Percentiles rank a stretch among this genome's conserved stretches.
These are phyloP conservation scores for Calocybe cyanea DNA, from an alignment of 768 basidiomycete genomes.

Conservation along the genomic window DNA sequence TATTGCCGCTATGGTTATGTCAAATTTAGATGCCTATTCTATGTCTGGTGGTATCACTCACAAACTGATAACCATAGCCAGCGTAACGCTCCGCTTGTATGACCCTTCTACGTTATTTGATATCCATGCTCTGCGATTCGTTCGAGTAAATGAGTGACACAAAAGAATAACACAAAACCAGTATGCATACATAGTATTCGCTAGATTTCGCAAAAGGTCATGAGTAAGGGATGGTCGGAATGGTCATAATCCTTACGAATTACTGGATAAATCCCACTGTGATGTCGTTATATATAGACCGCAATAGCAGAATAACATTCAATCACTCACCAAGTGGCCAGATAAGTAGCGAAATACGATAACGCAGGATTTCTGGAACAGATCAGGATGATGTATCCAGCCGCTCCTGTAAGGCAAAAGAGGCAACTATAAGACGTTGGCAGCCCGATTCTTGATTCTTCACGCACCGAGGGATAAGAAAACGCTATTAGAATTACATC, in stretches of 20 bases:
- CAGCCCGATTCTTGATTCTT: constrained; percentile 16
- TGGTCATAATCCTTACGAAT: constrained; percentile 69
- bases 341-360: constrained; percentile 69
- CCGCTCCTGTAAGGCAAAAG: constrained; percentile 45
- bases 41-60: constrained; percentile 24
- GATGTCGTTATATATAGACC: neutral
- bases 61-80: constrained; percentile 69
- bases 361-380: constrained; percentile 56
- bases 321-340: constrained; percentile 57
- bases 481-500: constrained; percentile 18
- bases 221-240: too few relatives aligned
- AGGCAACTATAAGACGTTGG: too few relatives aligned
- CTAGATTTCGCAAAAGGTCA: too few relatives aligned
- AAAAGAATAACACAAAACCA: too few relatives aligned
- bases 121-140: constrained; percentile 56
- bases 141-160: too few relatives aligned
- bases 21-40: neutral
- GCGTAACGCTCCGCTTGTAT: constrained; percentile 70
- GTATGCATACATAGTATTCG: constrained; percentile 58
- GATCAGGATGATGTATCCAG: constrained; percentile 71
- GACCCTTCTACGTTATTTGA: constrained; percentile 73
- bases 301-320: neutral
- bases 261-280: constrained; percentile 72
- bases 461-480: constrained; percentile 33
- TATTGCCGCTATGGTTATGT: constrained; percentile 48